Evolutionary conservation across 148 eudicot species (phyloP).

Genomic region (Nepenthes gracilis): DNA sequence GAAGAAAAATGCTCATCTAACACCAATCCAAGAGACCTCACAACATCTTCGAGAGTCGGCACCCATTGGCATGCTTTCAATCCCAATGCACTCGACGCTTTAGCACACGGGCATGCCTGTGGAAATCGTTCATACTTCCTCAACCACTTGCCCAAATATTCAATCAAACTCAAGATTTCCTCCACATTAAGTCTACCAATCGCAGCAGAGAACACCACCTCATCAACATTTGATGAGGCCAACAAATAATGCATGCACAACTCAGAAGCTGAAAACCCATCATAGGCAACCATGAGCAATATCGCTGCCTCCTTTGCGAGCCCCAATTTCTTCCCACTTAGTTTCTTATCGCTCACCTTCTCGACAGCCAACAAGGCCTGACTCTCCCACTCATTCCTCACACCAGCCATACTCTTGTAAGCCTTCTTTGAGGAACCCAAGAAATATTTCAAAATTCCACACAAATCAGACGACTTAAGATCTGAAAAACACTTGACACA

Average conservation of each 20-base stretch:
- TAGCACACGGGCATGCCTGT: slow-evolving; percentile 35
- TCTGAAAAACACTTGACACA: slow-evolving; percentile 47
- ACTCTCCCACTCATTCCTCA: slow-evolving; percentile 72
- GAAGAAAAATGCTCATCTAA: slow-evolving; percentile 86
- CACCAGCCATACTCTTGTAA: slow-evolving; percentile 26
- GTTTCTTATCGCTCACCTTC: slow-evolving; percentile 20
- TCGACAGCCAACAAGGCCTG: slow-evolving; percentile 44
- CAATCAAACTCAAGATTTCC: slow-evolving; percentile 52
- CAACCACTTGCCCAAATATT: slow-evolving; percentile 80
- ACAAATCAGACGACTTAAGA: slow-evolving; percentile 35
- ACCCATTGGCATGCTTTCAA: slow-evolving; percentile 52
- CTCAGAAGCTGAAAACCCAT: slow-evolving; percentile 46
- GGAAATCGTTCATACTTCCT: slow-evolving; percentile 77
- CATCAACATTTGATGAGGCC: slow-evolving; percentile 49
- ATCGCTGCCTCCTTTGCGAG: slow-evolving; percentile 59
- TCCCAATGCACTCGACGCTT: slow-evolving; percentile 29
- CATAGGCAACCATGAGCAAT: slow-evolving; percentile 69
- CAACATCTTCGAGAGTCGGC: slow-evolving; percentile 45
- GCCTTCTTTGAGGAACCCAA: slow-evolving; percentile 31
- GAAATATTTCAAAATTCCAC: slow-evolving; percentile 52
- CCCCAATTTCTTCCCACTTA: slow-evolving; percentile 12
- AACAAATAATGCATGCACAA: slow-evolving; percentile 71
- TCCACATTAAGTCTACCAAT: slow-evolving; percentile 49
- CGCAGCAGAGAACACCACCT: slow-evolving; percentile 55
- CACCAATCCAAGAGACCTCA: slow-evolving; percentile 47